Percentiles rank a stretch among this genome's conserved stretches.
Conservation (phyloP, 2,329 filamentous ascomycete species). For the Colletotrichum cordylinicola region DNA sequence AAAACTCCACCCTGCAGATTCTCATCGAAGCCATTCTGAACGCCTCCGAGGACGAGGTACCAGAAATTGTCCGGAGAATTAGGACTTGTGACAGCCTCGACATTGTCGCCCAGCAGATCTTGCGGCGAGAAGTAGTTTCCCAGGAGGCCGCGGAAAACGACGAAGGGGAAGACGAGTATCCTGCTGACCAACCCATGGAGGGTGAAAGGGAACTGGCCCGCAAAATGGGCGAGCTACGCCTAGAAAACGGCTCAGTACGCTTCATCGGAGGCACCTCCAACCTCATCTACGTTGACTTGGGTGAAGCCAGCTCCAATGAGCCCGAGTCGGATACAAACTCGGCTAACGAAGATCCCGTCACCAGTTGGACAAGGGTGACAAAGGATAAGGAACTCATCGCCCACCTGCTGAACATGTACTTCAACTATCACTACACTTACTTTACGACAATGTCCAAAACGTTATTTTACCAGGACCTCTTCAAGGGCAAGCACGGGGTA, state of each 20-base stretch:
- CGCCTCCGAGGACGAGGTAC: conserved; percentile 85
- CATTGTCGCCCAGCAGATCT: conserved; percentile 57
- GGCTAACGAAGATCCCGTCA: conserved; percentile 71
- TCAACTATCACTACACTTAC: conserved; percentile 96
- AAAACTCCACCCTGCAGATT: conserved; percentile 88
- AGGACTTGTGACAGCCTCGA: conserved; percentile 80
- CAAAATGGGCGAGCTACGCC: conserved; percentile 89
- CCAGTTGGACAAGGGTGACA: conserved; percentile 88
- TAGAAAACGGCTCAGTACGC: conserved; percentile 86
- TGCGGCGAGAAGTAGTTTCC: conserved; percentile 45
- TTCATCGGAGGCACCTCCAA: conserved; percentile 96
- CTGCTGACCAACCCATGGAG: conserved; percentile 47
- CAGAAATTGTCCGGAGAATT: conserved; percentile 82
- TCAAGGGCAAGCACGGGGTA: conserved; percentile 67
- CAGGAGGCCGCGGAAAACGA: conserved; percentile 44
- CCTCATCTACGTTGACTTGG: conserved; percentile 75
- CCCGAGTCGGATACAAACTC: conserved; percentile 51
- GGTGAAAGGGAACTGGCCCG: conserved; percentile 84
- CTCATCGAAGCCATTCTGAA: conserved; percentile 92
- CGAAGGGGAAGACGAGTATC: conserved; percentile 44
- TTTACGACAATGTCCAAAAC: conserved; percentile 90
- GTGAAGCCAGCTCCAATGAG: conserved; percentile 42
- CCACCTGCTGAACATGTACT: conserved; percentile 96
- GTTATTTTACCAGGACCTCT: conserved; percentile 86
- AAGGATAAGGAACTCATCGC: conserved; percentile 78